phyloP scores from a whole-genome alignment of 176 grass and related monocot species.

The Leersia perrieri region DNA sequence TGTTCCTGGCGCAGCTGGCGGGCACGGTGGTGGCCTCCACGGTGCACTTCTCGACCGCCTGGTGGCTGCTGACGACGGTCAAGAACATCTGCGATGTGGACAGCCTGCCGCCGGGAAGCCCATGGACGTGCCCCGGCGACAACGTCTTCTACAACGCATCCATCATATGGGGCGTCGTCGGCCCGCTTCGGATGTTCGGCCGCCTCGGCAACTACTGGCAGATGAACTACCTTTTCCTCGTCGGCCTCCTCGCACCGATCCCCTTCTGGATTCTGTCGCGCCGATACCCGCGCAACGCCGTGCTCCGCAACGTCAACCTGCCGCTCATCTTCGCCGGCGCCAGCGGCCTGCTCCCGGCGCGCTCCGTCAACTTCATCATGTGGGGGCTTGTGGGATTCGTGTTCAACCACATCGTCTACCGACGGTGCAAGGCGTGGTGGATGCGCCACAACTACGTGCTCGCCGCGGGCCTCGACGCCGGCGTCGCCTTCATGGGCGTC shows the following conservation, averaged over 20 bases:
- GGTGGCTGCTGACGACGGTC: conserved; percentile 68
- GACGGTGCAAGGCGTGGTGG: conserved; percentile 56
- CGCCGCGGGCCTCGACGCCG: conserved; percentile 50
- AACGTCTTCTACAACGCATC: conserved; percentile 87
- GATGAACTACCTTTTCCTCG: conserved; percentile 86
- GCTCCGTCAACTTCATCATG: conserved; percentile 66
- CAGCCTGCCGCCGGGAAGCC: conserved; percentile 52
- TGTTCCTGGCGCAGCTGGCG: conserved; percentile 63
- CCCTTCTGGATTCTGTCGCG: conserved; percentile 48
- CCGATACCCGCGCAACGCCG: conserved; percentile 40
- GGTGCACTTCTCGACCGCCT: conserved; percentile 65
- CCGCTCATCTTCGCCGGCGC: conserved; percentile 58
- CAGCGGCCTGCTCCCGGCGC: conserved; percentile 58
- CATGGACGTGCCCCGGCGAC: conserved; percentile 82
- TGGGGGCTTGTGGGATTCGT: conserved; percentile 57
- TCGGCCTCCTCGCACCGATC: conserved; percentile 48
- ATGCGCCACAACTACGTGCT: conserved; percentile 71
- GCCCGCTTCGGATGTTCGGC: conserved; percentile 72
- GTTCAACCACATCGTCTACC: conserved; percentile 57
- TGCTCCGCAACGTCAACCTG: conserved; percentile 63
- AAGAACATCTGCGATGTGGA: conserved; percentile 47
- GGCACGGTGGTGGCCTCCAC: conserved; percentile 65
- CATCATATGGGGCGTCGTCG: conserved; percentile 90
- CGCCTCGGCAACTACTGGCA: conserved; percentile 40
- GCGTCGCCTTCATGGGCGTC: conserved; percentile 66